phyloP scores from a whole-genome alignment of 345 rosid genomes.

The Clausena lansium region DNA sequence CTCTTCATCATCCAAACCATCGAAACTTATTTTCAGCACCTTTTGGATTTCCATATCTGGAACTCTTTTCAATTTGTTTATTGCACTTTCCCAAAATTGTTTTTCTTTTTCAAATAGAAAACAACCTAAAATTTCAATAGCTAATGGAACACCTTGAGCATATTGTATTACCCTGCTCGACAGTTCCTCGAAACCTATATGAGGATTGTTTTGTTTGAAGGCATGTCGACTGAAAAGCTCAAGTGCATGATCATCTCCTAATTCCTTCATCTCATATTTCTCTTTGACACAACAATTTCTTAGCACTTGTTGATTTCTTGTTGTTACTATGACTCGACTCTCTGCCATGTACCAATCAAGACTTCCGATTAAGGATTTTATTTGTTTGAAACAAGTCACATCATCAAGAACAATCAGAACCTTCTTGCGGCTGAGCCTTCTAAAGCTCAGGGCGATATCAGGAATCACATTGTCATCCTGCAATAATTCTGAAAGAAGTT shows the following conservation, averaged over 20 bases:
- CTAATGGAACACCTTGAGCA: constrained; percentile 14
- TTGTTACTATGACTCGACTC: constrained; percentile 2
- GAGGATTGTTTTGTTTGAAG: background rate
- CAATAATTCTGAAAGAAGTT: constrained; percentile 3
- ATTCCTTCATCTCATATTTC: background rate
- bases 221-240: background rate
- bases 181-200: background rate
- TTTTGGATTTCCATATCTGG: background rate
- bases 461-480: constrained; percentile 8
- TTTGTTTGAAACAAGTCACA: constrained; percentile 23
- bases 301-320: constrained; percentile 1
- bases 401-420: constrained; percentile 26
- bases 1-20: constrained; percentile 2
- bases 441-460: constrained; percentile 4
- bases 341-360: background rate
- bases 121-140: constrained; percentile 2
- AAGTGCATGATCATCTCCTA: background rate
- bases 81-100: background rate
- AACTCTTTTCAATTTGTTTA: background rate
- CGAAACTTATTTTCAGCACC: constrained; percentile 3
- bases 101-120: background rate
- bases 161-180: background rate
- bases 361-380: constrained; percentile 5
- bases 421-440: constrained; percentile 17
- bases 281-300: background rate